phyloP scores from a whole-genome alignment of 2,329 filamentous ascomycete genomes.

The Sclerotinia sclerotiorum region DNA sequence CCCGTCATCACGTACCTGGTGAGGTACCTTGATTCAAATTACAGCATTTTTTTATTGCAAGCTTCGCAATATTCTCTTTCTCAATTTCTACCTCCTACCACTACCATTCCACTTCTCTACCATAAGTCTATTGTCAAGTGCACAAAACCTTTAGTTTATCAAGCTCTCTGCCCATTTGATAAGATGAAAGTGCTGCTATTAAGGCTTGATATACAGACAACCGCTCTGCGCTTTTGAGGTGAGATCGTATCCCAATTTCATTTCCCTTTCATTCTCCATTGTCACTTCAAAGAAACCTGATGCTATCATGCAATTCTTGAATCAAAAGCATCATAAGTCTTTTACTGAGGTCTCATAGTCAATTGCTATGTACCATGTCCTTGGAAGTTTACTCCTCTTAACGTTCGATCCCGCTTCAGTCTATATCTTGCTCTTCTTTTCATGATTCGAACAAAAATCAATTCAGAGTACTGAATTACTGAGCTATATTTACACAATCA shows the following conservation, averaged over 20 bases:
- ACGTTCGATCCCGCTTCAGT: background rate
- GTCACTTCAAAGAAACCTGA: background rate
- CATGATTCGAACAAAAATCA: background rate
- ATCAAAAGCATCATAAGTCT: background rate
- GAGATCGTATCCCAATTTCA: background rate
- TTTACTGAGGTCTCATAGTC: background rate
- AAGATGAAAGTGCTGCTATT: conserved; percentile 1
- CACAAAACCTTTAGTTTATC: background rate
- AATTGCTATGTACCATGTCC: background rate
- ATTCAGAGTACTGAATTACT: background rate
- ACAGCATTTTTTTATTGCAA: background rate
- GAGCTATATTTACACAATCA: background rate
- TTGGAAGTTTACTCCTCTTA: background rate
- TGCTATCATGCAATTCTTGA: background rate
- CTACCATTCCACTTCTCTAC: background rate
- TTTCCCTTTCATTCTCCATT: background rate
- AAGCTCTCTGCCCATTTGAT: background rate
- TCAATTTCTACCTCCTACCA: background rate
- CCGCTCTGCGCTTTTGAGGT: conserved; percentile 6
- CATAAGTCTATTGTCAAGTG: background rate
- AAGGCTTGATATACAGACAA: background rate
- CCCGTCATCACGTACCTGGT: background rate
- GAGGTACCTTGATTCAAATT: background rate
- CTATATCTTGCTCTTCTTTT: background rate
- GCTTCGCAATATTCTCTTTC: background rate